phyloP scores from a whole-genome alignment of 2,329 filamentous ascomycete species.

The Aspergillus ochraceus region DNA sequence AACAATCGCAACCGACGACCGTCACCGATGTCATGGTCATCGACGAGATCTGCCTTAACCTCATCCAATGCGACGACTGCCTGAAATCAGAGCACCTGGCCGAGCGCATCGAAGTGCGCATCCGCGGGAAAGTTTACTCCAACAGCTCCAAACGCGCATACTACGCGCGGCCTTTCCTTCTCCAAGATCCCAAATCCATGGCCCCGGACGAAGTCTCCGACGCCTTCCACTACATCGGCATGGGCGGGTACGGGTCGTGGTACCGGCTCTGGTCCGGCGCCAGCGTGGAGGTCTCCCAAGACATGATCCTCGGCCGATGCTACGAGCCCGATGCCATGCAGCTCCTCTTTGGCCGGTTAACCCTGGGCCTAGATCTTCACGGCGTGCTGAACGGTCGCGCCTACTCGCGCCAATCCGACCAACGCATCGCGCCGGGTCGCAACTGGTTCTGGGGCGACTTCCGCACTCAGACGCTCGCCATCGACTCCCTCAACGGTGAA shows the following conservation, averaged over 20 bases:
- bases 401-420: constrained; percentile 49
- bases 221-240: constrained; percentile 39
- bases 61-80: constrained; percentile 51
- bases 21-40: constrained; percentile 57
- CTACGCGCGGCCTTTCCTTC: constrained; percentile 3
- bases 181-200: constrained; percentile 26
- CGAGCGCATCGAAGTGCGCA: constrained; percentile 47
- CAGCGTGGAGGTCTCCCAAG: constrained; percentile 50
- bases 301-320: constrained; percentile 55
- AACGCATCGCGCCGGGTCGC: constrained; percentile 48
- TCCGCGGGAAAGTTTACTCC: constrained; percentile 53
- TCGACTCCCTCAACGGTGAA: constrained; percentile 56
- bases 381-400: constrained; percentile 48
- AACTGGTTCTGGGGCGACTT: constrained; percentile 60
- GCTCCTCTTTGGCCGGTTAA: constrained; percentile 43
- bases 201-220: constrained; percentile 33
- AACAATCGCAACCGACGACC: constrained; percentile 12
- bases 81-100: constrained; percentile 48
- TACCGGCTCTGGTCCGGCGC: constrained; percentile 48
- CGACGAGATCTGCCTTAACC: constrained; percentile 52
- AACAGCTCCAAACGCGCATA: constrained; percentile 28
- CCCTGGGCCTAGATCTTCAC: constrained; percentile 47
- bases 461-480: constrained; percentile 56
- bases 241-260: constrained; percentile 53
- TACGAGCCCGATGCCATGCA: constrained; percentile 53